Base-by-base conservation (phyloP, 768 basidiomycete species). In the Cubamyces sp. region DNA sequence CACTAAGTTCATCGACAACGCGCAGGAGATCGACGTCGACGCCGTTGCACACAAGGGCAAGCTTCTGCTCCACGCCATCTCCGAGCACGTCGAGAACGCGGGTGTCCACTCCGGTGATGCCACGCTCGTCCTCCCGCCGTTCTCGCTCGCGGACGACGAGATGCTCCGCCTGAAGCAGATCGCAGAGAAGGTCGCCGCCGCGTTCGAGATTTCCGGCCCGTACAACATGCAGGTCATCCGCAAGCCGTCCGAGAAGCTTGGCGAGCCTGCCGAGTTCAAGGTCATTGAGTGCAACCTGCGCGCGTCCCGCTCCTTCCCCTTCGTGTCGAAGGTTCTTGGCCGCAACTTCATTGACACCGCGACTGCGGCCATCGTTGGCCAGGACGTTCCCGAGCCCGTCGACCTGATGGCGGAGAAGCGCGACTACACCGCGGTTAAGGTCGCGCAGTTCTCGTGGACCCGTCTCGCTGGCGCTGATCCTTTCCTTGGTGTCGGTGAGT, bases 171-270 rank as follows among this genome's bases (percentile, higher is more conserved):
- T 98, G 64, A 98, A 98, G 81, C 84, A 82, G 53, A 98, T 98
- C 63, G 94, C 96, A 0, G 86, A 92, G 75, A 98, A 97, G 78
- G 96, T 99, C 64, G 96, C 94, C 37, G 80, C 82, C 41, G 97
- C 95, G 11, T 97, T 98, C 76, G 82, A 97, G 70, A 98, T 99
- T 55, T 97, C 94, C 26, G 97, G 97, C 39, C 97, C 97, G 7
- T 99, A 87, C 87, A 99, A 99, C 76, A 99, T 99, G 96, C 97
- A 99, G 76, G 86, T 99, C 74, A 98, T 99, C 78, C 87, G 91
- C 73, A 93, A 94, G 74, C 75, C 84, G 2, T 79, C 80, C 5
- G 81, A 80, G 23, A 72, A 74, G 16, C 78, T 75, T 3, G 77
- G 82, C 54, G 81, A 86, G 61, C 81, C 86, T 25, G 77, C 87